These are phyloP conservation scores for Penicillium mononematosum DNA, from an alignment of 495 filamentous ascomycete genomes.

Conservation along the genomic window DNA sequence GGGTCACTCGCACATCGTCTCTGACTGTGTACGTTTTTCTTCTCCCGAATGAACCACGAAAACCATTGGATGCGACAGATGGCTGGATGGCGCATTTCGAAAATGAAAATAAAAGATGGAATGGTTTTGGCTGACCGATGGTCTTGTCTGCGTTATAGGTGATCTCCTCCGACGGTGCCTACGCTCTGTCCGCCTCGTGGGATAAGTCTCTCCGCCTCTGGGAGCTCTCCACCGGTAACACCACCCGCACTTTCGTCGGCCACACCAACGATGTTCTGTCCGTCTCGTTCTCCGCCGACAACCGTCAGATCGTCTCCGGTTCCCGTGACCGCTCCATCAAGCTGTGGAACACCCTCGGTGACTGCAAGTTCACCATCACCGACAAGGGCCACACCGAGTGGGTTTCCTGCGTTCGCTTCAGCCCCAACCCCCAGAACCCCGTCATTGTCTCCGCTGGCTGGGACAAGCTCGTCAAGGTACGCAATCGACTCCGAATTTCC, in stretches of 20 bases:
- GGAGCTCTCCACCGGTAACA: conserved; percentile 95
- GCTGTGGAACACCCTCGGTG: conserved; percentile 99
- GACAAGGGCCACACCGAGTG: conserved; percentile 99
- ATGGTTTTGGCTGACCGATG: conserved; percentile 38
- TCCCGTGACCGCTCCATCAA: conserved; percentile 98
- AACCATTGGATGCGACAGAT: conserved; percentile 20
- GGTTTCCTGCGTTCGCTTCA: conserved; percentile 99
- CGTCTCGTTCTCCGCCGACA: conserved; percentile 99
- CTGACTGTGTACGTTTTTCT: conserved; percentile 86
- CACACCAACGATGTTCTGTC: conserved; percentile 99
- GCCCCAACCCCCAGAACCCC: conserved; percentile 99
- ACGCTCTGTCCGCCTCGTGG: conserved; percentile 98
- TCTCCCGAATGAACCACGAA: conserved; percentile 17
- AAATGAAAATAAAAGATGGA: conserved; percentile 11
- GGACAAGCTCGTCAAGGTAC: conserved; percentile 99
- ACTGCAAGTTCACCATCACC: conserved; percentile 99
- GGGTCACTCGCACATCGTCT: conserved; percentile 99
- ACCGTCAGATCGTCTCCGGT: conserved; percentile 99
- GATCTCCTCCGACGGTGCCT: conserved; percentile 99
- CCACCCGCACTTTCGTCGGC: conserved; percentile 96
- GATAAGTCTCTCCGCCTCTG: conserved; percentile 99
- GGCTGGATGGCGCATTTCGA: conserved; percentile 13
- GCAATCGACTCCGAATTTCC: conserved; percentile 36
- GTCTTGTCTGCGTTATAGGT: conserved; percentile 59
- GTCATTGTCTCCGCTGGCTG: conserved; percentile 98